Conservation (phyloP, 1,284 basidiomycete genomes). For the Leucoagaricus sp. region DNA sequence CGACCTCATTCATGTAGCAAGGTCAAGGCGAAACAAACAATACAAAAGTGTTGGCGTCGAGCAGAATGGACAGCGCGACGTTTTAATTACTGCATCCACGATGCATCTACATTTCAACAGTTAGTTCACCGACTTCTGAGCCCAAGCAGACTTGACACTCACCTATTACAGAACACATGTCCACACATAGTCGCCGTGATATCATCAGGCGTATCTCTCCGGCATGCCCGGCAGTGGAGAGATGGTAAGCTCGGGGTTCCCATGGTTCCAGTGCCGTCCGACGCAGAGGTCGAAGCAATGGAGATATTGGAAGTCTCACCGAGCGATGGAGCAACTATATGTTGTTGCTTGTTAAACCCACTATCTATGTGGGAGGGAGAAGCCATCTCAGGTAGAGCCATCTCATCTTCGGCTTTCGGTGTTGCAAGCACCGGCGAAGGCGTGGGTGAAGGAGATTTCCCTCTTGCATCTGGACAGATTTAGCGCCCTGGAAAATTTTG, state of each 20-base stretch:
- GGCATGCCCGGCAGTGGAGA: slow-evolving; percentile 48
- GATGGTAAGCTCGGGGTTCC: slow-evolving; percentile 19
- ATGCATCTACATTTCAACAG: slow-evolving; percentile 46
- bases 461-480: neutral
- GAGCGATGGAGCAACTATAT: slow-evolving; percentile 9
- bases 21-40: slow-evolving; percentile 45
- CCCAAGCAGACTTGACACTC: slow-evolving; percentile 19
- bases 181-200: slow-evolving; percentile 58
- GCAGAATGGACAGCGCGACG: slow-evolving; percentile 49
- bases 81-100: slow-evolving; percentile 43
- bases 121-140: neutral
- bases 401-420: slow-evolving; percentile 5
- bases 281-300: slow-evolving; percentile 8
- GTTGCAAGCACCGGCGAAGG: neutral
- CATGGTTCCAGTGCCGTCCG: slow-evolving; percentile 1
- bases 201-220: slow-evolving; percentile 42
- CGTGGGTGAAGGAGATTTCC: slow-evolving; percentile 10
- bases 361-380: neutral
- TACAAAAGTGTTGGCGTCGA: slow-evolving; percentile 49
- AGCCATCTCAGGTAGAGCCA: neutral
- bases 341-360: neutral
- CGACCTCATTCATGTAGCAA: slow-evolving; percentile 16
- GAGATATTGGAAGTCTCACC: slow-evolving; percentile 13
- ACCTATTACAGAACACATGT: slow-evolving; percentile 59
- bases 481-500: neutral